phyloP scores from a whole-genome alignment of 768 basidiomycete genomes.

The Daedaleopsis sinensis region DNA sequence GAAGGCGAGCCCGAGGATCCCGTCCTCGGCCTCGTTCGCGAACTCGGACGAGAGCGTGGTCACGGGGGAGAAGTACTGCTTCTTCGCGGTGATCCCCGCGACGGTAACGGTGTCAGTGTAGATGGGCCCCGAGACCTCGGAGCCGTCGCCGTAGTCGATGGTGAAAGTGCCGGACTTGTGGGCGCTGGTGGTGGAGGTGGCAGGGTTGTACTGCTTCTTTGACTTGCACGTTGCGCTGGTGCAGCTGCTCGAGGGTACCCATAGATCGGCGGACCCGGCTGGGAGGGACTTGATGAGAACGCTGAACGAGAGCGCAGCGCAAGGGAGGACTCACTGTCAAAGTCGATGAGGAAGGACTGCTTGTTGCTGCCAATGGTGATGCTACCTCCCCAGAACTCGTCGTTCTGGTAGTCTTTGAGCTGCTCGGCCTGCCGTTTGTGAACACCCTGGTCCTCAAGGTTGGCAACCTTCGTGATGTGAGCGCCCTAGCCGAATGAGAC shows the following conservation, averaged over 20 bases:
- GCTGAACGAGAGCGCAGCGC: neutral
- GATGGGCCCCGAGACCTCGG: conserved; percentile 36
- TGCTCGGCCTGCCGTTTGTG: conserved; percentile 37
- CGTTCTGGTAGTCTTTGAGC: conserved; percentile 38
- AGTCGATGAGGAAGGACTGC: conserved; percentile 42
- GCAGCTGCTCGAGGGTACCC: conserved; percentile 27
- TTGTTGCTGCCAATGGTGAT: conserved; percentile 43
- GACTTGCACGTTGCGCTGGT: conserved; percentile 20
- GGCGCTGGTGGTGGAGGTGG: conserved; percentile 27
- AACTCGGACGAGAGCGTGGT: conserved; percentile 25
- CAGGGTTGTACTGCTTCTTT: conserved; percentile 24
- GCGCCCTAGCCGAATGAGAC: conserved; percentile 28
- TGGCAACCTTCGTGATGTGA: conserved; percentile 31
- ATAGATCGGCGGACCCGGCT: conserved; percentile 31
- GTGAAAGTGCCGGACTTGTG: conserved; percentile 33
- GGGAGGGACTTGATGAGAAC: neutral
- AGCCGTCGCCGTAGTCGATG: conserved; percentile 44
- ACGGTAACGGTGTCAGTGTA: conserved; percentile 37
- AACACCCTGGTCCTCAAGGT: conserved; percentile 9
- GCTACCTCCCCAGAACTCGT: conserved; percentile 44
- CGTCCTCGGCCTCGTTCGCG: conserved; percentile 21
- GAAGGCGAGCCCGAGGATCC: conserved; percentile 26
- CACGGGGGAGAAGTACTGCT: conserved; percentile 27
- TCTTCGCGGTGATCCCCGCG: conserved; percentile 19
- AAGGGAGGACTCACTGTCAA: conserved; percentile 32